Conservation (phyloP, 2,329 filamentous ascomycete species). For the Ceratocystis smalleyi region DNA sequence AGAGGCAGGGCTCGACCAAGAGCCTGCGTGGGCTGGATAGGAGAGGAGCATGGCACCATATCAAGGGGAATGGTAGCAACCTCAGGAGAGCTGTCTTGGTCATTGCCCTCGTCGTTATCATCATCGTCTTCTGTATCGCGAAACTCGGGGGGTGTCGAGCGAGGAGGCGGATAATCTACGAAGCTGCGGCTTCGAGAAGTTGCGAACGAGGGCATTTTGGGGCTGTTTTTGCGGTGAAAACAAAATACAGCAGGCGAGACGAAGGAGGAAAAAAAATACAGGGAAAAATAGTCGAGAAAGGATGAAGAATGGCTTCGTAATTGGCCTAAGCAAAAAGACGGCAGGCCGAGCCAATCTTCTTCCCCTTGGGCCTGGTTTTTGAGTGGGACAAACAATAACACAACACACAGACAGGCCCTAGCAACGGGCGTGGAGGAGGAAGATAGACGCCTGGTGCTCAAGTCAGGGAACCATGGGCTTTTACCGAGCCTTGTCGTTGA, state of each 20-base stretch:
- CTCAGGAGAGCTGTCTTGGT: conserved; percentile 21
- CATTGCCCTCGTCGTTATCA: conserved; percentile 7
- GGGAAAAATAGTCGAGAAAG: conserved; percentile 2
- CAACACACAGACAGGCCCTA: not conserved
- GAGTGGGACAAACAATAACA: conserved; percentile 6
- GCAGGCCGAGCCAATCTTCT: not conserved
- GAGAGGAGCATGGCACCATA: conserved; percentile 31
- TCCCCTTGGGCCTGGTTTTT: not conserved
- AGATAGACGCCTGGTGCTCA: not conserved
- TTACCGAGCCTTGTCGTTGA: not conserved
- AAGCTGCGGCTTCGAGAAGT: not conserved
- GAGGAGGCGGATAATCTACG: not conserved
- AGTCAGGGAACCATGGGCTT: not conserved
- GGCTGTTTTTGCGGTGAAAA: not conserved
- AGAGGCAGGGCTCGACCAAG: conserved; percentile 20
- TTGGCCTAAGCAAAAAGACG: not conserved
- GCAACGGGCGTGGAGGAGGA: not conserved
- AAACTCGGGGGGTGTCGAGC: conserved; percentile 2
- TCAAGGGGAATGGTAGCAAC: conserved; percentile 20
- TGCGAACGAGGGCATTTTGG: not conserved
- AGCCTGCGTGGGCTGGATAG: conserved; percentile 33
- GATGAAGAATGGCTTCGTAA: not conserved
- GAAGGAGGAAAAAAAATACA: conserved; percentile 7
- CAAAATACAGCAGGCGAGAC: conserved; percentile 1
- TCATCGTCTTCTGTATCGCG: not conserved